phyloP scores from a whole-genome alignment of 805 yeast genomes.

The Barnettozyma californica region DNA sequence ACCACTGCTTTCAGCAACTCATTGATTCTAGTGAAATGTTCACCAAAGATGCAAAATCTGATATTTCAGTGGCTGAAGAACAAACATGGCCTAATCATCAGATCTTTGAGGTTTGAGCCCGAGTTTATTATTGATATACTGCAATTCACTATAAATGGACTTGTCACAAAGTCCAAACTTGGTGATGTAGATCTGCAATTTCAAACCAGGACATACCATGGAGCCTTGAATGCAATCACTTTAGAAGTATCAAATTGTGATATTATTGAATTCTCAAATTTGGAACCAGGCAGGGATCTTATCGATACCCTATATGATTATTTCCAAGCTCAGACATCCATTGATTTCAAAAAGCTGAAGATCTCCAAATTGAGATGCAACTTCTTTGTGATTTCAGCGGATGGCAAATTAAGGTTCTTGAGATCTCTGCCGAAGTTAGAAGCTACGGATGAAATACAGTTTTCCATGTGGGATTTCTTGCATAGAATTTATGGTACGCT shows the following conservation, averaged over 20 bases:
- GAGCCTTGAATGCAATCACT: conserved; percentile 20
- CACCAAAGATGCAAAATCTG: conserved; percentile 16
- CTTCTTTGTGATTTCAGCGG: conserved; percentile 16
- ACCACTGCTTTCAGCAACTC: conserved; percentile 7
- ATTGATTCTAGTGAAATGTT: conserved; percentile 11
- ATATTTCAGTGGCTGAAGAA: conserved; percentile 27
- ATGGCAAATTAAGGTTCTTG: conserved; percentile 20
- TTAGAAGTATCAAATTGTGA: conserved; percentile 26
- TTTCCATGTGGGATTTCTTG: conserved; percentile 25
- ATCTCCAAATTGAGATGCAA: conserved; percentile 17
- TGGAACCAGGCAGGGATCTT: conserved; percentile 7
- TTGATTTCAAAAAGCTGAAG: conserved; percentile 22
- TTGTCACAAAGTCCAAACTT: conserved; percentile 13
- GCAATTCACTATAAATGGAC: conserved; percentile 20
- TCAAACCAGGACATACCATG: conserved; percentile 19
- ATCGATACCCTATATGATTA: conserved; percentile 18
- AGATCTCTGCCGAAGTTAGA: conserved; percentile 19
- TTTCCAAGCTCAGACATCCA: conserved; percentile 25
- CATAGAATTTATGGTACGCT: conserved; percentile 6
- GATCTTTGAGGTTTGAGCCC: conserved; percentile 23
- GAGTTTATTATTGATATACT: conserved; percentile 22
- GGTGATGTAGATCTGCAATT: conserved; percentile 27
- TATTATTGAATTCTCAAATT: conserved; percentile 17
- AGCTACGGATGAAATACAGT: conserved; percentile 16
- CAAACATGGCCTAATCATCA: conserved; percentile 22